These are phyloP conservation scores for Syncephalastrum monosporum DNA, from an alignment of 371 early-diverging fungal species.

Conservation along the genomic window DNA sequence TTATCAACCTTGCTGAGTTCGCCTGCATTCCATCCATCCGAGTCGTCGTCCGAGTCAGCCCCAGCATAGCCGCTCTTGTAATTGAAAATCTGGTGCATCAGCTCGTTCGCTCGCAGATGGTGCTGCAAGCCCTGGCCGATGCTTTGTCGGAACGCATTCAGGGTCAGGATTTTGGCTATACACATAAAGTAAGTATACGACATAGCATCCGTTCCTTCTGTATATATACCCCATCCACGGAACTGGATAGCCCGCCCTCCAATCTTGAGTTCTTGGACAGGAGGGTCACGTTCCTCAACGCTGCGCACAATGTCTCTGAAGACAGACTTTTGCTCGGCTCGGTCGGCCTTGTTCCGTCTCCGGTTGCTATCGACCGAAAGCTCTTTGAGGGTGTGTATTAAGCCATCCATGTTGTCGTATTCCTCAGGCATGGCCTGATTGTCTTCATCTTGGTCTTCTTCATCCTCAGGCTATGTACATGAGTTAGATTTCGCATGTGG, in stretches of 20 bases:
- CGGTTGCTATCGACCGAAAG: slow-evolving; percentile 62
- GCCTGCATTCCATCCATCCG: slow-evolving; percentile 1
- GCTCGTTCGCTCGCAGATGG: slow-evolving; percentile 30
- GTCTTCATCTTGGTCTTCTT: slow-evolving; percentile 41
- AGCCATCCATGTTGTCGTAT: slow-evolving; percentile 58
- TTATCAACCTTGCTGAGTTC: slow-evolving; percentile 32
- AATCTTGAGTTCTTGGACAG: slow-evolving; percentile 53
- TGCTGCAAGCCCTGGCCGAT: slow-evolving; percentile 39
- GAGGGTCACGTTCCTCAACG: slow-evolving; percentile 59
- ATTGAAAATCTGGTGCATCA: slow-evolving; percentile 34
- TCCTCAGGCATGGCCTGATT: slow-evolving; percentile 32
- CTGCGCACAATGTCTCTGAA: slow-evolving; percentile 68
- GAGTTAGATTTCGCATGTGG: too few species aligned
- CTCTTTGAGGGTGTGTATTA: slow-evolving; percentile 52
- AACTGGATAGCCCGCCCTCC: slow-evolving; percentile 32
- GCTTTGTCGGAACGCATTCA: slow-evolving; percentile 30
- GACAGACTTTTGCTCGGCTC: slow-evolving; percentile 63
- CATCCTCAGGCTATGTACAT: slow-evolving; percentile 15
- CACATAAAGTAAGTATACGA: background rate
- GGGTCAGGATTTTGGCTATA: slow-evolving; percentile 29
- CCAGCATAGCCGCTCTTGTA: slow-evolving; percentile 15
- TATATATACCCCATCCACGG: slow-evolving; percentile 48
- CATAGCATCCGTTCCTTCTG: background rate
- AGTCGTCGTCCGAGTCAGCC: slow-evolving; percentile 28
- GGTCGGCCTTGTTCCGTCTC: slow-evolving; percentile 60